phyloP scores from a whole-genome alignment of 352 stramenopile species.

The Globisporangium splendens region DNA sequence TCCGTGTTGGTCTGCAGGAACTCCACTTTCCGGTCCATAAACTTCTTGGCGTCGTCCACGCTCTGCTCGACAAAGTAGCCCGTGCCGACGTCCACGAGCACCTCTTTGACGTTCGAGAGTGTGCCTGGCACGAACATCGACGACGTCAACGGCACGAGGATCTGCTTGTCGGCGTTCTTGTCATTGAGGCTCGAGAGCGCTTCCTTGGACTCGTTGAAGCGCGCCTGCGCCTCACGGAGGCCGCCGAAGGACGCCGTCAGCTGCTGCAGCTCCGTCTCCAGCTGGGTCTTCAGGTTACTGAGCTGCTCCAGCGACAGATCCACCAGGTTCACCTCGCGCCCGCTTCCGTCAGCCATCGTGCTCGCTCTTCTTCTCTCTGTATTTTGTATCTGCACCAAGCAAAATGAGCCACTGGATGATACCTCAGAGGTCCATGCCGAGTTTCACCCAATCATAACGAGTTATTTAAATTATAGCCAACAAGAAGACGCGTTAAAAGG shows the following conservation, averaged over 20 bases:
- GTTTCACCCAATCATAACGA: constrained; percentile 20
- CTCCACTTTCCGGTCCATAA: constrained; percentile 91
- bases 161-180: constrained; percentile 65
- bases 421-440: not conserved
- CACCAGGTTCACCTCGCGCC: constrained; percentile 68
- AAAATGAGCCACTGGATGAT: constrained; percentile 6
- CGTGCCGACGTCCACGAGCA: constrained; percentile 94
- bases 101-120: constrained; percentile 79
- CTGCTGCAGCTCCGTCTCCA: constrained; percentile 83
- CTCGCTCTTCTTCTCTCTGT: constrained; percentile 6
- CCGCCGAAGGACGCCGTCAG: constrained; percentile 64
- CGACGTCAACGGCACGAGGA: constrained; percentile 94
- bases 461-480: not conserved
- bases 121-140: constrained; percentile 93
- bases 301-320: constrained; percentile 93
- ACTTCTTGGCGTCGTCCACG: constrained; percentile 82
- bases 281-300: constrained; percentile 87
- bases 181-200: constrained; percentile 56
- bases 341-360: constrained; percentile 37
- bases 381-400: not conserved
- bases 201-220: constrained; percentile 79
- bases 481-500: not conserved
- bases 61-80: constrained; percentile 94
- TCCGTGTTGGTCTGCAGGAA: constrained; percentile 93
- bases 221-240: constrained; percentile 70